Conservation (phyloP, 106 monocot species). For the Apostasia ramifera region DNA sequence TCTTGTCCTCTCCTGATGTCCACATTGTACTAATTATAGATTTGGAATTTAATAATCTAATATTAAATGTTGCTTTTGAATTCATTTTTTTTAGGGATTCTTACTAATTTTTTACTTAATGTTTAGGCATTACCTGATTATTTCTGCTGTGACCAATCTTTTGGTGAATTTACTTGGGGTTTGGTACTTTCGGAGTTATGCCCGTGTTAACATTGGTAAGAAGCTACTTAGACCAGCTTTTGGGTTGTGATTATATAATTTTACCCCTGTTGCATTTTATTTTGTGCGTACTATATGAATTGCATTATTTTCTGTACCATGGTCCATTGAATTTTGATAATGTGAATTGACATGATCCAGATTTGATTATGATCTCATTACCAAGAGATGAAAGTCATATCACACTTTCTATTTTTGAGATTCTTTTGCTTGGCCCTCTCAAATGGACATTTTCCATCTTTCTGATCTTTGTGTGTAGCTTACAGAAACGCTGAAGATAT, state of each 20-base stretch:
- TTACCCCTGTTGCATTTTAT: not conserved
- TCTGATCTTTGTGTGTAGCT: too few relatives aligned
- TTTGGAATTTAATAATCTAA: too few relatives aligned
- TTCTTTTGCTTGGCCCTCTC: not conserved
- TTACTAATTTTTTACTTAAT: too few relatives aligned
- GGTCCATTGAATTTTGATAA: slow-evolving; percentile 31
- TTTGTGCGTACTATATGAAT: not conserved
- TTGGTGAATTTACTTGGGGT: slow-evolving; percentile 90
- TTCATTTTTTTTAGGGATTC: too few relatives aligned
- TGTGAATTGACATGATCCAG: not conserved
- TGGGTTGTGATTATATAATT: too few relatives aligned
- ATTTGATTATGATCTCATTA: not conserved
- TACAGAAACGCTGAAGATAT: too few relatives aligned
- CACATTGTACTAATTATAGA: too few relatives aligned
- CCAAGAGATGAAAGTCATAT: not conserved
- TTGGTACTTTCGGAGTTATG: slow-evolving; percentile 91
- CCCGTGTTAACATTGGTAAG: slow-evolving; percentile 73
- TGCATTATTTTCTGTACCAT: slow-evolving; percentile 15
- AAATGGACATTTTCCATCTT: too few relatives aligned
- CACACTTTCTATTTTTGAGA: not conserved
- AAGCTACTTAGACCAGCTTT: too few relatives aligned
- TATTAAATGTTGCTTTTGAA: too few relatives aligned
- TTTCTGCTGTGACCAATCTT: slow-evolving; percentile 91
- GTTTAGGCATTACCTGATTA: slow-evolving; percentile 81
- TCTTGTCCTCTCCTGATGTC: too few relatives aligned